Conservation (phyloP, 192 early-diverging fungal species). For the Coemansia sp. region DNA sequence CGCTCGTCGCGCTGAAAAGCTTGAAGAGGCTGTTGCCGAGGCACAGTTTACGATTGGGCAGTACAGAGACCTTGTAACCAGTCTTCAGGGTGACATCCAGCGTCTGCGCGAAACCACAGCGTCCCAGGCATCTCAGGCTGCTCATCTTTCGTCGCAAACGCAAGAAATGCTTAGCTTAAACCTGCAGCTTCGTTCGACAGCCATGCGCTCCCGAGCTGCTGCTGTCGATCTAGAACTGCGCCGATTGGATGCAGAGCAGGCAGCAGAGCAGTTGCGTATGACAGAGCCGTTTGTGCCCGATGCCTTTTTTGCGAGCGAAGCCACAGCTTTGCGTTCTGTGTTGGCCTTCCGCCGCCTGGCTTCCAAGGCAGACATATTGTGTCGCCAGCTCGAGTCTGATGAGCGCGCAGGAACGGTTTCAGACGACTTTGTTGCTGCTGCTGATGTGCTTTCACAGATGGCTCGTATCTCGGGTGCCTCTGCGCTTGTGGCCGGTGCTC, state of each 20-base stretch:
- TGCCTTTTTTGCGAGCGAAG: slow-evolving; percentile 77
- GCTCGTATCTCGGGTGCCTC: slow-evolving; percentile 64
- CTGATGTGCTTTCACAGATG: slow-evolving; percentile 40
- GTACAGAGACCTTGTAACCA: slow-evolving; percentile 79
- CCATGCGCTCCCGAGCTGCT: slow-evolving; percentile 82
- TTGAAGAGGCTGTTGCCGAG: slow-evolving; percentile 82
- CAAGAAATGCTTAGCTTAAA: slow-evolving; percentile 83
- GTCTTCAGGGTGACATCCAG: slow-evolving; percentile 75
- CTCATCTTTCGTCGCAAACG: slow-evolving; percentile 62
- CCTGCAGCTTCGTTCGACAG: slow-evolving; percentile 76
- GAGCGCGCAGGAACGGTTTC: slow-evolving; percentile 59
- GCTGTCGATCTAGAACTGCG: slow-evolving; percentile 88
- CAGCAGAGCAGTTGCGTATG: slow-evolving; percentile 61
- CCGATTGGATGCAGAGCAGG: slow-evolving; percentile 83
- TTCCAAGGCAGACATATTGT: slow-evolving; percentile 79
- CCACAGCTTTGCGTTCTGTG: slow-evolving; percentile 71
- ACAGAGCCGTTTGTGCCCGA: slow-evolving; percentile 80
- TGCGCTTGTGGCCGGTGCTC: slow-evolving; percentile 65
- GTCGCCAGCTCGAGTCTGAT: slow-evolving; percentile 70
- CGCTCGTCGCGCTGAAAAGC: slow-evolving; percentile 57
- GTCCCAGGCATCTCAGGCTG: slow-evolving; percentile 59
- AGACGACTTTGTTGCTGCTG: slow-evolving; percentile 55
- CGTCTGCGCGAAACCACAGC: slow-evolving; percentile 67
- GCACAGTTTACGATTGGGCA: slow-evolving; percentile 82
- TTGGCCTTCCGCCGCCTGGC: slow-evolving; percentile 78